Conservation (phyloP, 2,329 filamentous ascomycete genomes). For the Beauveria scarabaeidicola region DNA sequence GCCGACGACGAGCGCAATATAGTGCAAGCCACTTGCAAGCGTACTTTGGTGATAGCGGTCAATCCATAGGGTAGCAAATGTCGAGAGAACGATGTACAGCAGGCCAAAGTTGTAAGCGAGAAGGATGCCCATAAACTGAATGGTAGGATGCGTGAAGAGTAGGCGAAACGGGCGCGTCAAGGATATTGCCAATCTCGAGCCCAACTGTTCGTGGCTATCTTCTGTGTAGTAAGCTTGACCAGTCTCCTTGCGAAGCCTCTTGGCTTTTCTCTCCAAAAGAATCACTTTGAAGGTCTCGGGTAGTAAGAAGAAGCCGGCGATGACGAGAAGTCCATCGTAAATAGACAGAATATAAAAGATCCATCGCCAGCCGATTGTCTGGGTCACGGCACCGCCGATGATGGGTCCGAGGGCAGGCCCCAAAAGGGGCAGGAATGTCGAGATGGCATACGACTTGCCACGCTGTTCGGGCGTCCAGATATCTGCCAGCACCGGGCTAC, state of each 20-base stretch:
- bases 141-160: slow-evolving; percentile 35
- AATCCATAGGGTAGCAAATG: slow-evolving; percentile 40
- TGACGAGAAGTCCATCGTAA: slow-evolving; percentile 43
- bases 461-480: slow-evolving; percentile 27
- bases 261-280: slow-evolving; percentile 33
- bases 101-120: slow-evolving; percentile 41
- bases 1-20: slow-evolving; percentile 41
- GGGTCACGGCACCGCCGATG: slow-evolving; percentile 54
- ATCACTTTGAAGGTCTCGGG: slow-evolving; percentile 54
- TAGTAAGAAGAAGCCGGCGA: slow-evolving; percentile 43
- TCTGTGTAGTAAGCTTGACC: not conserved
- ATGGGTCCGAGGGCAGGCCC: slow-evolving; percentile 62
- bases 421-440: slow-evolving; percentile 28
- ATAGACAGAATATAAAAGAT: slow-evolving; percentile 60
- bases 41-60: slow-evolving; percentile 36
- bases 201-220: not conserved
- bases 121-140: slow-evolving; percentile 36
- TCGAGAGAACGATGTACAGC: slow-evolving; percentile 44
- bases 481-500: slow-evolving; percentile 29
- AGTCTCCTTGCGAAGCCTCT: not conserved
- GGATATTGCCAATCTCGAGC: not conserved
- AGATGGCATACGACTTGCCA: slow-evolving; percentile 28
- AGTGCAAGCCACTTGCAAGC: slow-evolving; percentile 38
- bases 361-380: slow-evolving; percentile 60
- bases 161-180: slow-evolving; percentile 24